A percentile compares a stretch with the other conserved stretches of the same genome.
These are phyloP conservation scores for Aureobasidium sp. DNA, from an alignment of 2,329 filamentous ascomycete genomes.

Conservation along the genomic window DNA sequence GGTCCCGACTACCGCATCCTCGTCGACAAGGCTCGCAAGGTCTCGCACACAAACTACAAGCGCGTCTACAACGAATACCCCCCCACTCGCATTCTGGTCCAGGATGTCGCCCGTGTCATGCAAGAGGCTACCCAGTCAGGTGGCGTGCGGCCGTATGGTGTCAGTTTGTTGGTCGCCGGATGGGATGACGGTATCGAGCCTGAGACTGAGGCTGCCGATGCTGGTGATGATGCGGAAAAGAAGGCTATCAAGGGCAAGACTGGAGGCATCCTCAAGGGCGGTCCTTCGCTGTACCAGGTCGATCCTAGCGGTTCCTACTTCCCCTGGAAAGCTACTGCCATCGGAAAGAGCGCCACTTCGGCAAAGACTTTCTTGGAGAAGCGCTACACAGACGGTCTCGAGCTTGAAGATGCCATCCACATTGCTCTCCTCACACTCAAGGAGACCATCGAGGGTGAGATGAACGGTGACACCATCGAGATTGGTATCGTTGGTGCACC, in stretches of 20 bases:
- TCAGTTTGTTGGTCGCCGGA: slow-evolving; percentile 88
- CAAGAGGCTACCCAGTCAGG: slow-evolving; percentile 98
- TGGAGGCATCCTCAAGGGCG: slow-evolving; percentile 88
- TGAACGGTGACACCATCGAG: slow-evolving; percentile 97
- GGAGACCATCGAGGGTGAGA: slow-evolving; percentile 98
- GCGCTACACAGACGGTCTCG: slow-evolving; percentile 92
- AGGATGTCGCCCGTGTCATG: slow-evolving; percentile 96
- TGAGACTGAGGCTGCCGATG: slow-evolving; percentile 58
- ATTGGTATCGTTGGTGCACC: slow-evolving; percentile 96
- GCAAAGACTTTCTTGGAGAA: slow-evolving; percentile 99
- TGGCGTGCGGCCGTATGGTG: slow-evolving; percentile 93
- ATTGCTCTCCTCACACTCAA: slow-evolving; percentile 95
- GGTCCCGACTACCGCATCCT: slow-evolving; percentile 96
- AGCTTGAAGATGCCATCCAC: slow-evolving; percentile 96
- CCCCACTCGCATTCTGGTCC: slow-evolving; percentile 97
- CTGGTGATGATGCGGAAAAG: slow-evolving; percentile 48
- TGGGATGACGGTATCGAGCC: slow-evolving; percentile 97
- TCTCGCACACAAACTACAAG: slow-evolving; percentile 97
- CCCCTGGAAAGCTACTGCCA: slow-evolving; percentile 98
- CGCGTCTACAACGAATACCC: slow-evolving; percentile 99
- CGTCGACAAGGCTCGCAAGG: slow-evolving; percentile 95
- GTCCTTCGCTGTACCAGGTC: slow-evolving; percentile 96
- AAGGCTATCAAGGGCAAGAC: slow-evolving; percentile 78
- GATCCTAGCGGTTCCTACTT: slow-evolving; percentile 99
- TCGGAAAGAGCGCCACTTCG: slow-evolving; percentile 95